Evolutionary conservation across 2,329 filamentous ascomycete genomes (phyloP).

Genomic region (Aquanectria penicillioides): DNA sequence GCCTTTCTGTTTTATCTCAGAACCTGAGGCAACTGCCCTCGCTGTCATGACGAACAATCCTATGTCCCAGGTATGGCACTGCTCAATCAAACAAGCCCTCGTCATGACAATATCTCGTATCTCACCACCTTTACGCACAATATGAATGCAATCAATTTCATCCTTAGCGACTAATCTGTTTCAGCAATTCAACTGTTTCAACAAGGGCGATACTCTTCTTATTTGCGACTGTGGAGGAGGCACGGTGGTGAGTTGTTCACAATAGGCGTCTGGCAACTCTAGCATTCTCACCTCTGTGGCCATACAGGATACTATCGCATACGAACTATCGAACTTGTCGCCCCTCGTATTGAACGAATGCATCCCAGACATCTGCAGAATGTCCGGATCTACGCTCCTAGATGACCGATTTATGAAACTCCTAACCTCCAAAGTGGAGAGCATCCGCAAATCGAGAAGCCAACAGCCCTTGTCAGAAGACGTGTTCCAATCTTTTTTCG

Average conservation of each 20-base stretch:
- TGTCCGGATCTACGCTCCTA: not conserved
- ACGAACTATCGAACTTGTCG: not conserved
- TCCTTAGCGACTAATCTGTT: no score
- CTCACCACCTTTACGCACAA: no score
- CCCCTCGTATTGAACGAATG: not conserved
- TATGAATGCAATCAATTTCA: no score
- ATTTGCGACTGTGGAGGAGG: not conserved
- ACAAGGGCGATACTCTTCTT: not conserved
- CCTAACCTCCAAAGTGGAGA: no score
- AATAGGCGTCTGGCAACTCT: not conserved
- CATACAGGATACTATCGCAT: not conserved
- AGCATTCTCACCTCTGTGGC: no score
- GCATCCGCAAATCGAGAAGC: no score
- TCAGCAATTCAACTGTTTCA: not conserved
- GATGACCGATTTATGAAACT: not conserved
- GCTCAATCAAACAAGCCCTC: no score
- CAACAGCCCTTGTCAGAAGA: no score
- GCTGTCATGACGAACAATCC: no score
- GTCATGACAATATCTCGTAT: no score
- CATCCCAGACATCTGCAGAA: not conserved
- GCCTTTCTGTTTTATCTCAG: not conserved
- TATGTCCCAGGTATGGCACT: no score
- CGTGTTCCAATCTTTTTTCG: no score
- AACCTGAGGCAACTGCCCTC: constrained; percentile 3
- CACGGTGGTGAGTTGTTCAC: not conserved